A percentile compares a stretch with the other conserved stretches of the same genome.
Conservation (phyloP, 257 asterid species). For the Mitragyna speciosa region DNA sequence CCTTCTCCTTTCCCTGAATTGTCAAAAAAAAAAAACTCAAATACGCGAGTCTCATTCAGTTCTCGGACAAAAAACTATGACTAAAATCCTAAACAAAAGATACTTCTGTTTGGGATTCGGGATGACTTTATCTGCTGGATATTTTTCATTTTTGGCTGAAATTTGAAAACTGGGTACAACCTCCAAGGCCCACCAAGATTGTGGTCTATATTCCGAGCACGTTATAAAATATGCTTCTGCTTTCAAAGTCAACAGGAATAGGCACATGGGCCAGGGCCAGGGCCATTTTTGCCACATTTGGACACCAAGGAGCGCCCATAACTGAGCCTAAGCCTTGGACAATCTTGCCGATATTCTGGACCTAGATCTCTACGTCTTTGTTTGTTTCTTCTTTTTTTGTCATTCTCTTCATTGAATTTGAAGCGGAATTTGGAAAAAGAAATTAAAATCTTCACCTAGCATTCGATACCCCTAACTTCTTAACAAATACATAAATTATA, state of each 20-base stretch:
- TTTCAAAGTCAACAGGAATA: not conserved
- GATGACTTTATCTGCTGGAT: not conserved
- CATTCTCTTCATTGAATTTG: not conserved
- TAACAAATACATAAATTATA: not conserved
- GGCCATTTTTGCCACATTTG: not conserved
- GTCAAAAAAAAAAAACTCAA: too few species aligned
- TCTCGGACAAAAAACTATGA: not conserved
- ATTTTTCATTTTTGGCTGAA: not conserved
- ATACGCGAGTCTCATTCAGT: not conserved
- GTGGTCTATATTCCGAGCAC: not conserved
- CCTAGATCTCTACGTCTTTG: not conserved
- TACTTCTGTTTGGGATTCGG: not conserved
- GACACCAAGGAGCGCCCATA: not conserved
- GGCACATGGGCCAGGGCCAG: not conserved
- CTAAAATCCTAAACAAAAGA: not conserved
- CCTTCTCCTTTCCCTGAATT: too few species aligned
- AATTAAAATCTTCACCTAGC: not conserved
- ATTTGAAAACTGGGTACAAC: not conserved
- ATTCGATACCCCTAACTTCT: too few species aligned
- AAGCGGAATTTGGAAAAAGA: not conserved
- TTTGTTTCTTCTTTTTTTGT: not conserved
- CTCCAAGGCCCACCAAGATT: not conserved
- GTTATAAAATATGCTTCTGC: too few species aligned
- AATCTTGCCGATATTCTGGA: constrained; percentile 1
- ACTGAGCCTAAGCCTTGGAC: not conserved